phyloP scores from a whole-genome alignment of 75 land plant genomes.

The Cryptomeria japonica region DNA sequence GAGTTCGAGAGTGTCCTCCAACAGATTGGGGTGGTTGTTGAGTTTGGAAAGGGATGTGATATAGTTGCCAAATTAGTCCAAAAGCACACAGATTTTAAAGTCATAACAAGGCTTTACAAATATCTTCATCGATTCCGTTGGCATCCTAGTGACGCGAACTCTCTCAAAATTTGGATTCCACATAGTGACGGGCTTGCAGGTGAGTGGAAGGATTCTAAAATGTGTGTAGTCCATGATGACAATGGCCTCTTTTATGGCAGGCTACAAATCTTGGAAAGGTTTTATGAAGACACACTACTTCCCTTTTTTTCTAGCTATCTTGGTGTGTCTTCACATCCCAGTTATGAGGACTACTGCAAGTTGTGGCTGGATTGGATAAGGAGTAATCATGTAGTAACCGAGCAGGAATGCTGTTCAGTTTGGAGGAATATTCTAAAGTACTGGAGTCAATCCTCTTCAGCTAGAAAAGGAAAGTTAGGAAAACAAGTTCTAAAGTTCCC shows the following conservation, averaged over 20 bases:
- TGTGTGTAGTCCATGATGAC: slow-evolving; percentile 41
- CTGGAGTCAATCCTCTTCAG: slow-evolving; percentile 15
- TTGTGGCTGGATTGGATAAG: slow-evolving; percentile 37
- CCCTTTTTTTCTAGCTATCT: slow-evolving; percentile 30
- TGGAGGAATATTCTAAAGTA: slow-evolving; percentile 28
- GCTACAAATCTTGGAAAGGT: slow-evolving; percentile 34
- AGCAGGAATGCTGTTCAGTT: slow-evolving; percentile 32
- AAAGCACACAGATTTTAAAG: slow-evolving; percentile 13
- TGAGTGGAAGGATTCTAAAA: slow-evolving; percentile 25
- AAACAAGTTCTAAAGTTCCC: slow-evolving; percentile 24
- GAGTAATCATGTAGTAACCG: background rate
- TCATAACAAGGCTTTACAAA: slow-evolving; percentile 32
- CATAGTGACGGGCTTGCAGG: slow-evolving; percentile 11
- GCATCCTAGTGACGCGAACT: slow-evolving; percentile 14
- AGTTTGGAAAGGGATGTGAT: background rate
- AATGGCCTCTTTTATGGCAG: slow-evolving; percentile 28
- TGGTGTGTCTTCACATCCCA: slow-evolving; percentile 26
- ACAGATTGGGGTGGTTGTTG: slow-evolving; percentile 27
- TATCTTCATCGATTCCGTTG: slow-evolving; percentile 25
- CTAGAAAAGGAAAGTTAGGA: background rate
- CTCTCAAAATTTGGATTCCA: slow-evolving; percentile 47
- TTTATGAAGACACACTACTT: slow-evolving; percentile 22
- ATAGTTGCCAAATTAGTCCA: background rate
- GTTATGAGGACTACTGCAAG: slow-evolving; percentile 33
- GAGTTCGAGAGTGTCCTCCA: slow-evolving; percentile 29